phyloP scores from a whole-genome alignment of 495 filamentous ascomycete species.

The Penicillium arizonense region DNA sequence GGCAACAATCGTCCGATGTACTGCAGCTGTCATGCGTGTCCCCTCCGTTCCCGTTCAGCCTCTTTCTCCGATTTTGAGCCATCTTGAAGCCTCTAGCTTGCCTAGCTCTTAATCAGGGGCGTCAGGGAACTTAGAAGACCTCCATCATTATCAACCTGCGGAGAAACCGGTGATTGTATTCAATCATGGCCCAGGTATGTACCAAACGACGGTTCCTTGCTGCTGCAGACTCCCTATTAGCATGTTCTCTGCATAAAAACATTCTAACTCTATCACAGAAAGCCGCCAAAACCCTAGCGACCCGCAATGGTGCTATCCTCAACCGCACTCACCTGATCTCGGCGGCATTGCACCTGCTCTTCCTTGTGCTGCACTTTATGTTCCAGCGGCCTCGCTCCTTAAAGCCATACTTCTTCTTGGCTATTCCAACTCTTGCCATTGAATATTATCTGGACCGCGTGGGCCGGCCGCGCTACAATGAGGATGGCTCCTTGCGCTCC shows the following conservation, averaged over 20 bases:
- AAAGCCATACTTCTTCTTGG: slow-evolving; percentile 68
- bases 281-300: slow-evolving; percentile 88
- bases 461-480: slow-evolving; percentile 70
- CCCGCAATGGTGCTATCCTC: slow-evolving; percentile 70
- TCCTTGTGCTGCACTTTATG: slow-evolving; percentile 65
- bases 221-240: not conserved
- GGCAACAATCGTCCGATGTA: slow-evolving; percentile 24
- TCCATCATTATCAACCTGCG: not conserved
- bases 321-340: slow-evolving; percentile 78
- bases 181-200: slow-evolving; percentile 37
- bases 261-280: slow-evolving; percentile 55
- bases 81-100: not conserved
- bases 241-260: not conserved
- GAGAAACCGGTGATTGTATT: slow-evolving; percentile 1
- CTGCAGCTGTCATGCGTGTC: slow-evolving; percentile 7
- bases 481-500: slow-evolving; percentile 64
- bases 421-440: slow-evolving; percentile 69
- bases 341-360: slow-evolving; percentile 66
- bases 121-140: not conserved
- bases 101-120: not conserved
- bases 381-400: slow-evolving; percentile 68
- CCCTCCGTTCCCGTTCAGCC: not conserved
- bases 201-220: not conserved
- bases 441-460: slow-evolving; percentile 81
- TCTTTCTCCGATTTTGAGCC: not conserved